Base-by-base conservation (phyloP, 495 filamentous ascomycete genomes). In the Opeltia flavorubescens region DNA sequence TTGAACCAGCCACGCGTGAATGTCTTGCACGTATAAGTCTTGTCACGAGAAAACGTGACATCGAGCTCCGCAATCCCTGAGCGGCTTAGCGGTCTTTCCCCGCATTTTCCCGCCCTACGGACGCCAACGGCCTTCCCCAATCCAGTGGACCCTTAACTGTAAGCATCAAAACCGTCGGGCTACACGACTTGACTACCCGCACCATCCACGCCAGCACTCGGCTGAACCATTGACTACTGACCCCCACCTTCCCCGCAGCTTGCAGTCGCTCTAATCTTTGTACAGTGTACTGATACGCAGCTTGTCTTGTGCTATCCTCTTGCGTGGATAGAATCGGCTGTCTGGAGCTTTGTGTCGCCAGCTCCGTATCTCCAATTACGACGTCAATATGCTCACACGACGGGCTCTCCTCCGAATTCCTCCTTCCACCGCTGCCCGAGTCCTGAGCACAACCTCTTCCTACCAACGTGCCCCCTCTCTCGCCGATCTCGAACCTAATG, bases 401-500 rank as follows among this genome's bases (percentile, higher is more conserved):
- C 72, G 72, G 49, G 55, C 70, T 50, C 44, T 71, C 48, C 68
- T 68, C 57, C 57, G 56, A 50, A 52, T 68, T 51, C 61, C 67
- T 35, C 61, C 78, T 49, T 62, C 66, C 49, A 54, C 61, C 11
- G 41, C 57, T 41, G 54, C 72, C 34, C 75, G 84, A 39, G 63
- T 77, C 26, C 78, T 89, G 60, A 69, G 70, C 50, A 75, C 76
- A 35, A 75, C 80, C 33, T 57, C 69, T 30, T 47, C 66, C 47
- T 56, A 64, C 52, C 69, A 71, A 51, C 72, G 74, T 44, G 64
- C 81, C 38, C 91, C 93, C n/a, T 78, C 81, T 24, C 72, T 98
- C 20, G 80, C 84, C 55, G 87, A 96, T 66, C 77, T 98, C 62
- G 78, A 78, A 15, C 74, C 79, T 30, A 71, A 80, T 43, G 74